A percentile compares a stretch with the other conserved stretches of the same genome.
phyloP scores from a whole-genome alignment of 2,329 filamentous ascomycete genomes.

The Niveomyces coronatus region DNA sequence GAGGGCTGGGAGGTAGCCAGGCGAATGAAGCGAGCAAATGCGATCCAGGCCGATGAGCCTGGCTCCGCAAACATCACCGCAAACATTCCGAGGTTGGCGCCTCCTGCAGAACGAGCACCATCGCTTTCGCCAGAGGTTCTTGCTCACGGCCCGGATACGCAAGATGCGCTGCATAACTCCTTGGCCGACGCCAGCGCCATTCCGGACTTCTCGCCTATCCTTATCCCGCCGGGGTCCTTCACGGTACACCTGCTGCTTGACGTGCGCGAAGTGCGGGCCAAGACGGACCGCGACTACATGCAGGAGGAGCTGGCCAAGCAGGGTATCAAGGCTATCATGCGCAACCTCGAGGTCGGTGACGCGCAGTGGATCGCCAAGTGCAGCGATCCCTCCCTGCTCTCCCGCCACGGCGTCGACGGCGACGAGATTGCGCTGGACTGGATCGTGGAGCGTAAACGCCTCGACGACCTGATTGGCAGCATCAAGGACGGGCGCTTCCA shows the following conservation, averaged over 20 bases:
- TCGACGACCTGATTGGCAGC: conserved; percentile 69
- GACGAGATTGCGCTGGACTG: conserved; percentile 68
- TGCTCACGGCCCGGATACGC: too few relatives aligned
- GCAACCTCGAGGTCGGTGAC: conserved; percentile 63
- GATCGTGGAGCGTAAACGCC: conserved; percentile 70
- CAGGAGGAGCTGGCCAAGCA: conserved; percentile 59
- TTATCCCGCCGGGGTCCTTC: conserved; percentile 54
- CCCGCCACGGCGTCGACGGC: conserved; percentile 47
- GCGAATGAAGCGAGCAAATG: conserved; percentile 46
- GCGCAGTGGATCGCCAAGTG: conserved; percentile 71
- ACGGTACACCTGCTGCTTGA: conserved; percentile 65
- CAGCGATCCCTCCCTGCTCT: conserved; percentile 46
- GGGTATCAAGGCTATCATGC: conserved; percentile 55
- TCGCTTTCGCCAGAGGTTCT: conserved; percentile 15
- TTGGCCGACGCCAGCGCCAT: conserved; percentile 18
- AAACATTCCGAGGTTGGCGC: conserved; percentile 4
- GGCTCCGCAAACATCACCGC: not conserved
- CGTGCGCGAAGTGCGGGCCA: conserved; percentile 62
- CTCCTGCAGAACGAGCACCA: conserved; percentile 6
- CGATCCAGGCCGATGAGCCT: conserved; percentile 21
- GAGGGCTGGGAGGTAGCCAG: conserved; percentile 68
- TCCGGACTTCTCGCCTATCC: conserved; percentile 47
- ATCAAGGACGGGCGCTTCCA: conserved; percentile 77
- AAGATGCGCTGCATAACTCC: conserved; percentile 1
- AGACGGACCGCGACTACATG: conserved; percentile 67